Percentiles rank a stretch among this genome's conserved stretches.
phyloP scores from a whole-genome alignment of 306 rosid species.

The Arachis stenosperma region DNA sequence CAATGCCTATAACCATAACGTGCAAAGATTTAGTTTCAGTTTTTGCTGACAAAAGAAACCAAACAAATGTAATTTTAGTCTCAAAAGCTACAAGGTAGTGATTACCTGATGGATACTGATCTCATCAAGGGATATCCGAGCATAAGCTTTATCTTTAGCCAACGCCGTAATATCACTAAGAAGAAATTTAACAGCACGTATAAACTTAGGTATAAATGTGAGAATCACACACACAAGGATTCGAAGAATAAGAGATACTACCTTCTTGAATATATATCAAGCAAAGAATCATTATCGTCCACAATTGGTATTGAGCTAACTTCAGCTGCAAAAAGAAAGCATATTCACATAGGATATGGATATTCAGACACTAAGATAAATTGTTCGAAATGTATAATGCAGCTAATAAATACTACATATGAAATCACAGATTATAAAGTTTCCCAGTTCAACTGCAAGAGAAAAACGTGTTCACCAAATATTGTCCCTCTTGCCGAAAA shows the following conservation, averaged over 20 bases:
- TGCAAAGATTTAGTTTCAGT: constrained; percentile 22
- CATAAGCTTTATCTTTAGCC: constrained; percentile 86
- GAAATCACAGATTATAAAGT: neutral
- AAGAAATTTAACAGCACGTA: constrained; percentile 34
- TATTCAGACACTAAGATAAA: constrained; percentile 30
- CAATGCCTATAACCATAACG: constrained; percentile 60
- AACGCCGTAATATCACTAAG: constrained; percentile 84
- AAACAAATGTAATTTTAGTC: constrained; percentile 16
- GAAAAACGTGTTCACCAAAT: constrained; percentile 15
- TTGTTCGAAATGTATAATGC: constrained; percentile 14
- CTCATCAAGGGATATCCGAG: constrained; percentile 64
- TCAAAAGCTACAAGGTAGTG: constrained; percentile 23
- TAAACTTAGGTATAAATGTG: constrained; percentile 20
- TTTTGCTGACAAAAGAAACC: constrained; percentile 23
- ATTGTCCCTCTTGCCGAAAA: constrained; percentile 9
- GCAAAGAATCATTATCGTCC: constrained; percentile 73
- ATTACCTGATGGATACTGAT: constrained; percentile 80
- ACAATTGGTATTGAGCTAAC: constrained; percentile 89
- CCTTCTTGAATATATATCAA: constrained; percentile 85
- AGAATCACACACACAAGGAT: constrained; percentile 1
- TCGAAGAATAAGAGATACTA: constrained; percentile 30
- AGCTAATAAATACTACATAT: neutral
- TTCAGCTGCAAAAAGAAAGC: constrained; percentile 60
- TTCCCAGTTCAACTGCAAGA: neutral
- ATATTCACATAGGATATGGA: constrained; percentile 36